Conservation (phyloP, 352 stramenopile genomes). For the Phytophthora pluvialis region DNA sequence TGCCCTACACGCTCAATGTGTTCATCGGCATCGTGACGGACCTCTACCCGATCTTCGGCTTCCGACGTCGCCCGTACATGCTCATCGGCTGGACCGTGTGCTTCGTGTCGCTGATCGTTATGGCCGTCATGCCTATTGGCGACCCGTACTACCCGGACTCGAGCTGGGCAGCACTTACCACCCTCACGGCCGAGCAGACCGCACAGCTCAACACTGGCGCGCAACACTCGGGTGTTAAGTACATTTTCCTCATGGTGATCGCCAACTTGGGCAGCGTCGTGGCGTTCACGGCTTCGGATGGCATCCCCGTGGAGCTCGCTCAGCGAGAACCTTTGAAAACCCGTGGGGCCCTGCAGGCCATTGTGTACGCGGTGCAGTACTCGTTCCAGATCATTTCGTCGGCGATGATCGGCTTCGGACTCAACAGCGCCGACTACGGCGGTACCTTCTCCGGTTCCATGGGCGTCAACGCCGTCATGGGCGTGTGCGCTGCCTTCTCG, state of each 20-base stretch:
- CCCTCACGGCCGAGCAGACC: conserved; percentile 20
- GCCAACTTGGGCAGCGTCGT: conserved; percentile 70
- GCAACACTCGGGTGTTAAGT: conserved; percentile 39
- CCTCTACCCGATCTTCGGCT: conserved; percentile 51
- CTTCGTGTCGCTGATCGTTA: conserved; percentile 33
- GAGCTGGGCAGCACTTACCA: conserved; percentile 14
- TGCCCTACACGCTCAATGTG: conserved; percentile 49
- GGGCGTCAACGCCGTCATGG: conserved; percentile 39
- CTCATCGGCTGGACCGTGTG: conserved; percentile 46
- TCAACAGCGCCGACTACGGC: conserved; percentile 47
- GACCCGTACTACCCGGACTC: conserved; percentile 40
- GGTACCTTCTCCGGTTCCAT: conserved; percentile 41
- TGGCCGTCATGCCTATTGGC: conserved; percentile 32
- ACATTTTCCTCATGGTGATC: conserved; percentile 61
- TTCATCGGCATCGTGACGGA: conserved; percentile 56
- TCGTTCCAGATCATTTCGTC: conserved; percentile 35
- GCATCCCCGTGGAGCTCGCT: conserved; percentile 49
- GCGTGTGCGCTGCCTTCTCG: conserved; percentile 27
- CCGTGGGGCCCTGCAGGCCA: conserved; percentile 39
- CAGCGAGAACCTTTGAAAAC: conserved; percentile 39
- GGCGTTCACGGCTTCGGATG: conserved; percentile 61
- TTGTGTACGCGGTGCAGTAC: conserved; percentile 40
- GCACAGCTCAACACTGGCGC: conserved; percentile 37
- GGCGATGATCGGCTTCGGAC: conserved; percentile 37
- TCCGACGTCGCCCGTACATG: conserved; percentile 41